Evolutionary conservation across 2,329 filamentous ascomycete genomes (phyloP).

Genomic region (Ophiosphaerella herpotricha): DNA sequence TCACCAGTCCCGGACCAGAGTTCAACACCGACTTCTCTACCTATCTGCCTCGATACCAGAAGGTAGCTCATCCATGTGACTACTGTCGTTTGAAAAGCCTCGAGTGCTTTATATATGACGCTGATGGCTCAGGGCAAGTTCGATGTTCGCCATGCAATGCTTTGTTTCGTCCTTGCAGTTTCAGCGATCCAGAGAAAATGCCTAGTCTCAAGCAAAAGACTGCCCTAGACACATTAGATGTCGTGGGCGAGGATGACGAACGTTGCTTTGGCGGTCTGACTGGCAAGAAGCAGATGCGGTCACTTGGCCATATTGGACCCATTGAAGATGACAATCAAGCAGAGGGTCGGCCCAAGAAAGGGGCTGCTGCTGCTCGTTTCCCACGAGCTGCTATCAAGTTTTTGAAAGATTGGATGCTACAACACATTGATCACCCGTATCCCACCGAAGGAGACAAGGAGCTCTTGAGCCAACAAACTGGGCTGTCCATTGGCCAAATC

Average conservation of each 20-base stretch:
- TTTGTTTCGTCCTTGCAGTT: constrained; percentile 55
- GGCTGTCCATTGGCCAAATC: constrained; percentile 81
- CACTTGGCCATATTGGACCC: constrained; percentile 41
- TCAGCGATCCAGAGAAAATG: constrained; percentile 45
- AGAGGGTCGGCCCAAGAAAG: constrained; percentile 38
- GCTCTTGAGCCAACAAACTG: constrained; percentile 75
- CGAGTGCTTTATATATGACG: constrained; percentile 52
- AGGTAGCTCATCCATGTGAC: constrained; percentile 52
- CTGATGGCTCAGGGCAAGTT: constrained; percentile 44
- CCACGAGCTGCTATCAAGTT: constrained; percentile 79
- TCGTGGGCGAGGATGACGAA: constrained; percentile 50
- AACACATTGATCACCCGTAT: constrained; percentile 82
- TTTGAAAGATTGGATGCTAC: constrained; percentile 82
- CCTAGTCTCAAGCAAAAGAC: constrained; percentile 37
- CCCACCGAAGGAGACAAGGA: constrained; percentile 88
- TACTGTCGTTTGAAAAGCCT: constrained; percentile 54
- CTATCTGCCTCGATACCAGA: constrained; percentile 54
- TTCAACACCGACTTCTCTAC: constrained; percentile 51
- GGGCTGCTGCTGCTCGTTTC: constrained; percentile 58
- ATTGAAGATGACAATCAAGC: constrained; percentile 39
- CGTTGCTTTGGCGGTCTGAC: constrained; percentile 41
- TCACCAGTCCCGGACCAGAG: constrained; percentile 18
- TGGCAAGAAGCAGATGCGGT: constrained; percentile 46
- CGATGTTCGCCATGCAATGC: constrained; percentile 54
- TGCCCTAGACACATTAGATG: constrained; percentile 54